Base-by-base conservation (phyloP, 768 basidiomycete genomes). In the Cystoderma amianthinum region DNA sequence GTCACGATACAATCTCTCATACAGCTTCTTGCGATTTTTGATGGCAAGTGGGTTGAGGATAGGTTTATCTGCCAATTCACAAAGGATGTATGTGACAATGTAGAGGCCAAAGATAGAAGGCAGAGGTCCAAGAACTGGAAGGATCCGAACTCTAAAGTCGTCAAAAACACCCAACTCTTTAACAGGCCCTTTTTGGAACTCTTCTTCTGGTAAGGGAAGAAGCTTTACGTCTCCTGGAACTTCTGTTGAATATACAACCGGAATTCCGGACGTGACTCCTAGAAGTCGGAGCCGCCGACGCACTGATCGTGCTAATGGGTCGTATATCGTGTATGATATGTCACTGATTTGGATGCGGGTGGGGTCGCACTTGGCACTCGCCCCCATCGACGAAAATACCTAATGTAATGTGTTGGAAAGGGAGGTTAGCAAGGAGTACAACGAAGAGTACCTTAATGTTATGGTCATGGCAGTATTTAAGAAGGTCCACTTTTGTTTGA, bases 311-410 rank as follows among this genome's bases (percentile, higher is more conserved):
- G 96, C 96, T 13, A 99, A 77, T 3, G 94, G 93, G 59, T 98
- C 96, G 54, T 98, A 95, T 30, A 89, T 74, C 0, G 96, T 97
- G 43, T 71, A 69, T 2, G 93, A 92, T 50, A 98, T 91, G 62
- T 98, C 95, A 48, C 83, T 85, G 43, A 98, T 96, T 60, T 98
- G 94, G 18, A 99, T 78, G 30, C 92, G 79, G 1, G 93, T 95
- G 0, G 96, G 94, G 60, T 99, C 96, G 51, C 76, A 77, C 64
- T 98, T 99, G 11, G 93, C 86, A 10, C 93, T 83, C 3, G 94
- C 89, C 20, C 96, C 96, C 92, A 99, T 96, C 18, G 92, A 92
- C 0, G 94, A 91, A 62, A 98, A 96, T 13, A 94, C 85, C 85
- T 87, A 47, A 51, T 80, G 10, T 16, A 21, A 11, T 13, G 30